Percentiles rank a stretch among this genome's conserved stretches.
Evolutionary conservation across 2,329 filamentous ascomycete species (phyloP).

Genomic region (Ambrosiella beaveri): DNA sequence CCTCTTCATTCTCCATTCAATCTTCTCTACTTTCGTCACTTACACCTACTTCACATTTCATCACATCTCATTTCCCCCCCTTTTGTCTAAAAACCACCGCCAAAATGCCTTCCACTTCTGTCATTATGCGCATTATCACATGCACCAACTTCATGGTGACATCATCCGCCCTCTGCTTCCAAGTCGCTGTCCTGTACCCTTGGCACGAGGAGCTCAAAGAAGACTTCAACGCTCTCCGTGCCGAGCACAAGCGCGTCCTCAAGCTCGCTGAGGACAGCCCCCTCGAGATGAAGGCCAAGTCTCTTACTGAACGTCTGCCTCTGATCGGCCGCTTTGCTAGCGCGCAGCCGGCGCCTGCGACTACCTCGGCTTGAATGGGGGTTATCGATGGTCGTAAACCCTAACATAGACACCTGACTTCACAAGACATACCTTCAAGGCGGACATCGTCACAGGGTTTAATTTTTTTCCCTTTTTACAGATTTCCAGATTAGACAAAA

Average conservation of each 20-base stretch:
- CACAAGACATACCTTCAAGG: too few species aligned
- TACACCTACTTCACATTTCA: background rate
- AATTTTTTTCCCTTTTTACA: too few species aligned
- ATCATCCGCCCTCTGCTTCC: slow-evolving; percentile 46
- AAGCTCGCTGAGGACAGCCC: slow-evolving; percentile 6
- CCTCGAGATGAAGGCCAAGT: background rate
- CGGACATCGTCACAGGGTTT: too few species aligned
- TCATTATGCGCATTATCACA: slow-evolving; percentile 31
- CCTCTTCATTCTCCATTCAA: too few species aligned
- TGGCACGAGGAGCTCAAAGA: slow-evolving; percentile 51
- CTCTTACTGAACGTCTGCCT: background rate
- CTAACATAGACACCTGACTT: too few species aligned
- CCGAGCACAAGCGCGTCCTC: slow-evolving; percentile 34
- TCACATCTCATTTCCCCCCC: background rate
- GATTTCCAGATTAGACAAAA: too few species aligned
- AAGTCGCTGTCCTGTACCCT: slow-evolving; percentile 52
- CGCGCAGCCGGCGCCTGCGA: background rate
- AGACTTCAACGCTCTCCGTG: slow-evolving; percentile 41
- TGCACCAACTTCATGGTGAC: slow-evolving; percentile 50
- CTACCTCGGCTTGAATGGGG: background rate
- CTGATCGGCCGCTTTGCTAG: background rate
- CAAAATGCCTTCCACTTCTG: slow-evolving; percentile 8
- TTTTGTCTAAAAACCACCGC: background rate
- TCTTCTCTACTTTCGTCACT: too few species aligned
- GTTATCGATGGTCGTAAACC: too few species aligned